Base-by-base conservation (phyloP, 805 yeast species). In the Teunomyces gatunensis region DNA sequence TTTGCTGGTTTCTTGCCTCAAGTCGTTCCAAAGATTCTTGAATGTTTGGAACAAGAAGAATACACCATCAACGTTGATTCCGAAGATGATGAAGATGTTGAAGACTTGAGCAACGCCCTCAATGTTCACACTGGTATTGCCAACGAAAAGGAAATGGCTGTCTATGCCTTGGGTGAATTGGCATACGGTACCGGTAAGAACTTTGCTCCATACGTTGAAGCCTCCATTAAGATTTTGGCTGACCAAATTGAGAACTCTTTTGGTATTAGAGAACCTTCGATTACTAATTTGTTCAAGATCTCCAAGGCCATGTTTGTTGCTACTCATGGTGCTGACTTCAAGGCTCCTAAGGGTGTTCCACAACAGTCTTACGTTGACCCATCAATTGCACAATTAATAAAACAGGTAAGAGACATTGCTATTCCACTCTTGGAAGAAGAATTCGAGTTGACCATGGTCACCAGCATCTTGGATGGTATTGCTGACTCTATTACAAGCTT, bases 41-140 rank as follows among this genome's bases (percentile, higher is more conserved):
- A 80, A 61, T 87, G 95, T 63, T 78, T 94, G 60, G 83, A 85
- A 63, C 96, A 89, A 73, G 88, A 85, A 56, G 99, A 94, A 69
- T 85, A 87, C 61, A 81, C 83, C 55, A 75, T 86, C 59, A 77
- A 81, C 62, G 68, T 72, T 46, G 85, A 79, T 50, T 85, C 75
- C 29, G 83, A 72, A 21, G 80, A 75, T 47, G 80, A 69, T 37
- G 77, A 71, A 23, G 27, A 25, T 25, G 86, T 77, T 33, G 83
- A 78, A 48, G 88, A 83, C 44, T 64, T 81, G 48, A 83, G 79
- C 51, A 85, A 85, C 59, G 85, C 86, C 52, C 75, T 89, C 68
- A 85, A 88, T 57, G 90, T 94, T 54, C 91, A 90, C 78, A 87
- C 96, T 44, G 97, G 96, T 75, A 82, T 94, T 59, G 89, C 97